Evolutionary conservation across 768 basidiomycete genomes (phyloP).

Genomic region (Kwoniella mangroviensis): DNA sequence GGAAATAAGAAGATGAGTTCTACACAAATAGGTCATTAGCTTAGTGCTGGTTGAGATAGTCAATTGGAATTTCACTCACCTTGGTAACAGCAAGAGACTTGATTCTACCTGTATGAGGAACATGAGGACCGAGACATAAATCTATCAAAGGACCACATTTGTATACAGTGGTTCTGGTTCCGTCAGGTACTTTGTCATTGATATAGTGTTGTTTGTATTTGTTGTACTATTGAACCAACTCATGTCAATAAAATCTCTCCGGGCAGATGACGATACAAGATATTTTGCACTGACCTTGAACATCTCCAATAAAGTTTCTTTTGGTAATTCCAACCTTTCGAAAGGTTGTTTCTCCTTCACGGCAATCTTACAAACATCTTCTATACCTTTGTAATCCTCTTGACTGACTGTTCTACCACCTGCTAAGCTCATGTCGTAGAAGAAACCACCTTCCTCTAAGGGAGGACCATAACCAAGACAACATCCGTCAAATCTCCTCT

Average conservation of each 20-base stretch:
- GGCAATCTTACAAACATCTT: slow-evolving; percentile 82
- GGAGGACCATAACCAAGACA: slow-evolving; percentile 97
- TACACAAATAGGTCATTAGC: slow-evolving; percentile 50
- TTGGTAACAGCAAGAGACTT: slow-evolving; percentile 98
- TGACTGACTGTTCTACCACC: slow-evolving; percentile 71
- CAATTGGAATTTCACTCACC: slow-evolving; percentile 59
- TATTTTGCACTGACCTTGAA: slow-evolving; percentile 70
- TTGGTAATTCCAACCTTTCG: slow-evolving; percentile 88
- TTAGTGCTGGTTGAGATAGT: neutral
- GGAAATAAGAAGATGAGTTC: slow-evolving; percentile 98
- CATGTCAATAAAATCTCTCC: too few species aligned
- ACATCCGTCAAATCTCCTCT: slow-evolving; percentile 88
- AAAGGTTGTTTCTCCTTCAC: slow-evolving; percentile 98
- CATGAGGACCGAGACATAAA: slow-evolving; percentile 94
- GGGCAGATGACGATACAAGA: neutral
- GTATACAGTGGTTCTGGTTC: slow-evolving; percentile 95
- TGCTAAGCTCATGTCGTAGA: slow-evolving; percentile 84
- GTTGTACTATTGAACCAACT: slow-evolving; percentile 73
- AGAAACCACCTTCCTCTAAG: slow-evolving; percentile 91
- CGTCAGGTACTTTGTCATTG: slow-evolving; percentile 92
- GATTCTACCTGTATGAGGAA: slow-evolving; percentile 96
- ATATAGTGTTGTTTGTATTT: slow-evolving; percentile 97
- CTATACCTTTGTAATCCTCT: slow-evolving; percentile 83
- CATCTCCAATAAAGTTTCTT: slow-evolving; percentile 96
- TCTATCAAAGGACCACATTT: slow-evolving; percentile 99